Evolutionary conservation across 73 alveolate genomes (phyloP).

Genomic region (Chromera velia): DNA sequence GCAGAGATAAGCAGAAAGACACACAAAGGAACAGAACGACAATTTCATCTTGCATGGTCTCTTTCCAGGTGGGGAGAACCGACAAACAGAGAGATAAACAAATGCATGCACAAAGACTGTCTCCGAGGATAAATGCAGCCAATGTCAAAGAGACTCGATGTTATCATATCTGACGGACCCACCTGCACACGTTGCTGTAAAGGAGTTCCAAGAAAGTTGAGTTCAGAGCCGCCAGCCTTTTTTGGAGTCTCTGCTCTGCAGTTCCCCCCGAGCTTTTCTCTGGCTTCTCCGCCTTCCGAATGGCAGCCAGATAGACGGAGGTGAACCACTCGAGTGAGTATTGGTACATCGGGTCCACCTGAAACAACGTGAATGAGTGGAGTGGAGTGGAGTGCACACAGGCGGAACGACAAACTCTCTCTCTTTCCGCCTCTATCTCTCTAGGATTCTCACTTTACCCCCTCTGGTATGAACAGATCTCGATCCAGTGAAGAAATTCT

Average conservation of each 20-base stretch:
- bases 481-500: too few species aligned
- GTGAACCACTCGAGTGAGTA: conserved; percentile 83
- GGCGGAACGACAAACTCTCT: conserved; percentile 75
- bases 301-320: conserved; percentile 56
- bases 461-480: too few species aligned
- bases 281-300: conserved; percentile 53
- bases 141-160: too few species aligned
- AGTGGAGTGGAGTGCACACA: conserved; percentile 71
- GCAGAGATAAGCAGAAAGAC: conserved; percentile 76
- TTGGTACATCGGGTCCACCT: conserved; percentile 93
- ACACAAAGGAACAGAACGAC: too few species aligned
- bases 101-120: too few species aligned
- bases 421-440: too few species aligned
- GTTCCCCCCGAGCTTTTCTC: too few species aligned
- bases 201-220: conserved; percentile 35
- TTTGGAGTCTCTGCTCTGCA: neutral
- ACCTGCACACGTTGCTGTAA: conserved; percentile 16
- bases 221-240: conserved; percentile 15
- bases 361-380: conserved; percentile 63
- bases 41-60: too few species aligned
- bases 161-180: neutral
- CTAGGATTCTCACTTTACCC: too few species aligned
- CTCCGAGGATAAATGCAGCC: too few species aligned
- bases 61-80: too few species aligned
- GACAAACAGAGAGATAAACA: too few species aligned